These are phyloP conservation scores for Sugiyamaella japonica DNA, from an alignment of 1,139 yeast species.

Conservation along the genomic window DNA sequence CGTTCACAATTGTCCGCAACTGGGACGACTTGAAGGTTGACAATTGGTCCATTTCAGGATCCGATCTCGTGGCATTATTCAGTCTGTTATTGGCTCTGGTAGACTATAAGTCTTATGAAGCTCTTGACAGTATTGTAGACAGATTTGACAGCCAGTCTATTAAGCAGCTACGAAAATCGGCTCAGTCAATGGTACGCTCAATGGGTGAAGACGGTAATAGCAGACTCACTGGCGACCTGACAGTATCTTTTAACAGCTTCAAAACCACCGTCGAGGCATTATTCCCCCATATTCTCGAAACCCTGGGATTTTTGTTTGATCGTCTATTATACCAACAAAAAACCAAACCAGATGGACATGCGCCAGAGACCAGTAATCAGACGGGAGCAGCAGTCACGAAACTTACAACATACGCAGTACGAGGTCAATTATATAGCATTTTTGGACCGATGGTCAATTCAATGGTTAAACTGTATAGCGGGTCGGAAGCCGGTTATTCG, in stretches of 20 bases:
- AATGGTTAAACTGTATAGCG: constrained; percentile 62
- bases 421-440: constrained; percentile 41
- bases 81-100: constrained; percentile 32
- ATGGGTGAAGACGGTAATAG: constrained; percentile 21
- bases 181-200: constrained; percentile 27
- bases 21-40: constrained; percentile 41
- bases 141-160: constrained; percentile 17
- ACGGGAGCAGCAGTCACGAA: constrained; percentile 15
- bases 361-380: too few relatives aligned
- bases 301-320: constrained; percentile 32
- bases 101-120: constrained; percentile 23
- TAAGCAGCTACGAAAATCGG: constrained; percentile 21
- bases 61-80: constrained; percentile 31
- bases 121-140: constrained; percentile 19
- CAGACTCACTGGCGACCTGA: constrained; percentile 21
- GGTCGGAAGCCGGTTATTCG: constrained; percentile 78
- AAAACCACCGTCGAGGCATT: constrained; percentile 22
- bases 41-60: constrained; percentile 33
- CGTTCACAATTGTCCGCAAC: constrained; percentile 33
- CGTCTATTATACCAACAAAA: constrained; percentile 26
- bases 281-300: constrained; percentile 32
- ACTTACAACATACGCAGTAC: constrained; percentile 29
- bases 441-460: constrained; percentile 12
- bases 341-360: background rate
- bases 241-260: constrained; percentile 28